Evolutionary conservation across 257 asterid genomes (phyloP).

Genomic region (Paulownia fortunei): DNA sequence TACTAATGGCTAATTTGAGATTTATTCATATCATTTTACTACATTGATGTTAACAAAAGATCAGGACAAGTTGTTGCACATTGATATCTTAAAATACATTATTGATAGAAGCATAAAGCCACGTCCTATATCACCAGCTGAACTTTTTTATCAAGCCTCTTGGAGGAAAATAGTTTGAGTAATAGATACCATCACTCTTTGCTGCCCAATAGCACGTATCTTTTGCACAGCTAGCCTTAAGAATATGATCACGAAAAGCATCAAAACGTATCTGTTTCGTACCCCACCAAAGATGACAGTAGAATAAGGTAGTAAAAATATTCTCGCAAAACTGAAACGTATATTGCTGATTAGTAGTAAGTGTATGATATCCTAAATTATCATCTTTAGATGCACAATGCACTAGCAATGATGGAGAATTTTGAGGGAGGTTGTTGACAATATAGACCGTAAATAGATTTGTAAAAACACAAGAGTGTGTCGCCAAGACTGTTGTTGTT

Average conservation of each 20-base stretch:
- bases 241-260: neutral
- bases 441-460: neutral
- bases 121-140: neutral
- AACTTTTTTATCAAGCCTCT: neutral
- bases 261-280: neutral
- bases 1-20: too few relatives aligned
- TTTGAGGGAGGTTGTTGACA: constrained; percentile 17
- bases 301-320: neutral
- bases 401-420: neutral
- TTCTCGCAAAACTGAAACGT: neutral
- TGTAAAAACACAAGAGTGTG: neutral
- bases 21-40: too few relatives aligned
- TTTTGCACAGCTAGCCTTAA: neutral
- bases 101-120: too few relatives aligned
- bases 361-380: neutral
- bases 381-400: constrained; percentile 8
- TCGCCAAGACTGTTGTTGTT: neutral
- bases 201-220: constrained; percentile 13
- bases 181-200: constrained; percentile 11
- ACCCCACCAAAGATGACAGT: constrained; percentile 11
- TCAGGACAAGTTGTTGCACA: too few relatives aligned
- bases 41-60: too few relatives aligned
- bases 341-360: neutral
- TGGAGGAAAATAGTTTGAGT: neutral
- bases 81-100: too few relatives aligned